Evolutionary conservation across 257 asterid genomes (phyloP), one percentile per base, ranked within the genome.

Genomic region (Plantago elongata): DNA sequence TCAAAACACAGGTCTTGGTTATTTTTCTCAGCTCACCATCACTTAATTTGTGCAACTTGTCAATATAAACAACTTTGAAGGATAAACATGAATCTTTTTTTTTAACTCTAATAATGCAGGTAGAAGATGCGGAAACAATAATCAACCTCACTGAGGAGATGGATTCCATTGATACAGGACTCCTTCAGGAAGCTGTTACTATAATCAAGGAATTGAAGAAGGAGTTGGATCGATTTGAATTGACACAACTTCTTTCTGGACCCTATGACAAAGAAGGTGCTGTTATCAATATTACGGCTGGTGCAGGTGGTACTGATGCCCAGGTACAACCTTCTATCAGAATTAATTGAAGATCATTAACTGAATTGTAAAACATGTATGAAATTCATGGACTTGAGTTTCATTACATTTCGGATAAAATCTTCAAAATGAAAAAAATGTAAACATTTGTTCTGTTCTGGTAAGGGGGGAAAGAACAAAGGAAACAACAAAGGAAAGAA

Each of bases 271-370:
- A 84, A 78, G 99, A 92, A 83, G 91, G 96, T 27, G 97, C 96
- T 50, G 85, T 89, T 42, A 63, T 93, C 64, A 78, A 70, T 61
- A 87, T 93, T 57, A 70, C 96, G 49, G 97, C 97, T 67, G 99
- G 99, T 70, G 97, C 97, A 0, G 97, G 99, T 58, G 97, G 99
- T 55, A 93, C 99, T 64, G 99, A 93, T 70, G 99, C 99, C 47
- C 99, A 92, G 99, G 99, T 92, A 83, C 42, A 52, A 56, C 38
- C 12, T 22, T 46, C 71, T 17, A 48, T 54, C 11, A 48, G 30
- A 27, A 9, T 14, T 27, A 15, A 42, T 9, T 15, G 43, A 42
- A n/a, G n/a, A 27, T 11, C 15, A 4, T 27, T 18, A 9, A 29
- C 5, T 17, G 2, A 54, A 9, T 18, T 54, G 58, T 11, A 11